Evolutionary conservation across 148 eudicot genomes (phyloP).

Genomic region (Bassia scoparia): DNA sequence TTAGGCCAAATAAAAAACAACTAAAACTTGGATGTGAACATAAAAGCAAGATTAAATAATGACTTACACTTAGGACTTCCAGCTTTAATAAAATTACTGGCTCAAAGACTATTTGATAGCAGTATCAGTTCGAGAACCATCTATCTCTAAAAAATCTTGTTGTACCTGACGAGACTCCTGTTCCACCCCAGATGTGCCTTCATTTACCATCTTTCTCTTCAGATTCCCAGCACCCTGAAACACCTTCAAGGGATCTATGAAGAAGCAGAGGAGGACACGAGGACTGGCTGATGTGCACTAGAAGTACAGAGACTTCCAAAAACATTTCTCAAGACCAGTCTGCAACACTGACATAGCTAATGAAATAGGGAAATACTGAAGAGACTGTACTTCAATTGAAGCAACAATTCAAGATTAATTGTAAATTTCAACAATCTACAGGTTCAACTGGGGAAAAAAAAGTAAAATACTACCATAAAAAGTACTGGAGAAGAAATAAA

Average conservation of each 20-base stretch:
- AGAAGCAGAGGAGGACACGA: slow-evolving; percentile 71
- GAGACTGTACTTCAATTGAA: neutral
- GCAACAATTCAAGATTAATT: neutral
- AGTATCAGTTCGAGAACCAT: slow-evolving; percentile 57
- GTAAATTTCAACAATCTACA: too few species aligned
- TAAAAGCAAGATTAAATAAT: too few species aligned
- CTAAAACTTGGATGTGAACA: too few species aligned
- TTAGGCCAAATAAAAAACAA: too few species aligned
- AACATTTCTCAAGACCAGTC: slow-evolving; percentile 84
- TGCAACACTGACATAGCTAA: slow-evolving; percentile 33
- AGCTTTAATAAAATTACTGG: slow-evolving; percentile 46
- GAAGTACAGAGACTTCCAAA: slow-evolving; percentile 83
- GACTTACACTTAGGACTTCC: too few species aligned
- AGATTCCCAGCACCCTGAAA: slow-evolving; percentile 33
- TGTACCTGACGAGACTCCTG: slow-evolving; percentile 35
- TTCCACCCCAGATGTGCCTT: slow-evolving; percentile 35
- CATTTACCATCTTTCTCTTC: slow-evolving; percentile 30
- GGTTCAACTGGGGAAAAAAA: too few species aligned
- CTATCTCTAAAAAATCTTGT: slow-evolving; percentile 72
- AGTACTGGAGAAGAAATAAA: neutral
- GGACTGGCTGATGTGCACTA: slow-evolving; percentile 39
- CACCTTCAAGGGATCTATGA: slow-evolving; percentile 55
- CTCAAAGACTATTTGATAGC: slow-evolving; percentile 46
- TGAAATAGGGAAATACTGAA: neutral
- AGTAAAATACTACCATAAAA: neutral